These are phyloP conservation scores for Martiniozyma asiatica DNA, from an alignment of 1,139 yeast species.

Conservation along the genomic window DNA sequence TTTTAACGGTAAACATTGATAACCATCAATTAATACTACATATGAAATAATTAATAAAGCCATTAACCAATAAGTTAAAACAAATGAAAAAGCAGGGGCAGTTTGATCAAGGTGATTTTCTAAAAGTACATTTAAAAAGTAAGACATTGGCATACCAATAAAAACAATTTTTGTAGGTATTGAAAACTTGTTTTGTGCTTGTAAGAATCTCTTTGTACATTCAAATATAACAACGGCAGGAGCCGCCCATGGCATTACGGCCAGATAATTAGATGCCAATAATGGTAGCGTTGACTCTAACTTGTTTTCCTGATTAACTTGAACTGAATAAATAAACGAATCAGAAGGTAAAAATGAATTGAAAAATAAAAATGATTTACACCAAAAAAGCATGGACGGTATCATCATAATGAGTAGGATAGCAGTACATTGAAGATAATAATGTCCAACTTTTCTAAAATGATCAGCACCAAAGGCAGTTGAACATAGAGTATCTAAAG, in stretches of 20 bases:
- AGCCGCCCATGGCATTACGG: conserved; percentile 27
- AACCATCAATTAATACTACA: conserved; percentile 47
- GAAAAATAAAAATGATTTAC: conserved; percentile 10
- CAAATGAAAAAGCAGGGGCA: conserved; percentile 63
- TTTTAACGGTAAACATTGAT: conserved; percentile 32
- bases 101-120: conserved; percentile 31
- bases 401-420: conserved; percentile 13
- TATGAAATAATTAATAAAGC: conserved; percentile 39
- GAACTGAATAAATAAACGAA: conserved; percentile 6
- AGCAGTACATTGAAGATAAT: conserved; percentile 23
- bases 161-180: conserved; percentile 40
- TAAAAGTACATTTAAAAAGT: conserved; percentile 30
- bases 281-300: conserved; percentile 6
- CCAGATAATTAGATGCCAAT: conserved; percentile 25
- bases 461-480: conserved; percentile 29
- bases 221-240: conserved; percentile 44
- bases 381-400: conserved; percentile 18
- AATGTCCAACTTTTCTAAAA: conserved; percentile 26
- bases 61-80: conserved; percentile 54
- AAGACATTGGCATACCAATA: conserved; percentile 37
- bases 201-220: conserved; percentile 40
- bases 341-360: conserved; percentile 1
- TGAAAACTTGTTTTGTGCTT: conserved; percentile 42
- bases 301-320: not conserved
- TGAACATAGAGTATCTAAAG: conserved; percentile 31